Base-by-base conservation (phyloP, 352 stramenopile species). In the Globisporangium okanoganense region DNA sequence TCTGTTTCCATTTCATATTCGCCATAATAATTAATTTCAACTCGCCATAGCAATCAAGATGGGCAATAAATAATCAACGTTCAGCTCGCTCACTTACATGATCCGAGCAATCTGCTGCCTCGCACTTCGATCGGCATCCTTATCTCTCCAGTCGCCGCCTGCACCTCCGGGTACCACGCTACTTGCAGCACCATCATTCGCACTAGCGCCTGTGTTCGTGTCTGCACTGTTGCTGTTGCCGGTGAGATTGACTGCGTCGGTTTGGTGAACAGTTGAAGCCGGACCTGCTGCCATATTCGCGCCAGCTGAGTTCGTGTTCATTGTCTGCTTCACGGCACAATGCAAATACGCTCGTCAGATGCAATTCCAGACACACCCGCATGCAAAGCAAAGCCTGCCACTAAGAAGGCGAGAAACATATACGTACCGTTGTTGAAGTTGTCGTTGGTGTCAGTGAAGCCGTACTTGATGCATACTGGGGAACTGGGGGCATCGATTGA, bases 31-130 rank as follows among this genome's bases (percentile, higher is more conserved):
- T 14, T 45, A 29, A 64, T 27, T 8, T 10, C 22, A 6, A 27
- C 5, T 43, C n/a, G 25, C n/a, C n/a, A 63, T 29, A 47, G 9
- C 5, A 13, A 27, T 4, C 7, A 12, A 43, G 16, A 22, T 31
- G 45, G 2, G 31, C 7, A 36, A 36, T 36, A 10, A 36, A 36
- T 36, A 36, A 4, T 18, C 10, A 41, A 35, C 13, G 12, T 13
- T 35, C 16, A 49, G 56, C 24, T 57, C 33, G 6, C 4, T 47
- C 44, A 79, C 82, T 31, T 76, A 95, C 86, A 95, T 95, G 72
- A 95, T 94, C 64, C 85, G 76, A 53, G 86, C 86, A 70, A 95
- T 94, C 67, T 95, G 86, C 55, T 95, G 86, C 14, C 86, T 69
- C 2, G 86, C 85, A 50, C 74, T 81, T 62, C 86, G 67, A 56